Evolutionary conservation across 2,329 filamentous ascomycete genomes (phyloP), one percentile per base, ranked within the genome.

Genomic region (Fusarium sp.): DNA sequence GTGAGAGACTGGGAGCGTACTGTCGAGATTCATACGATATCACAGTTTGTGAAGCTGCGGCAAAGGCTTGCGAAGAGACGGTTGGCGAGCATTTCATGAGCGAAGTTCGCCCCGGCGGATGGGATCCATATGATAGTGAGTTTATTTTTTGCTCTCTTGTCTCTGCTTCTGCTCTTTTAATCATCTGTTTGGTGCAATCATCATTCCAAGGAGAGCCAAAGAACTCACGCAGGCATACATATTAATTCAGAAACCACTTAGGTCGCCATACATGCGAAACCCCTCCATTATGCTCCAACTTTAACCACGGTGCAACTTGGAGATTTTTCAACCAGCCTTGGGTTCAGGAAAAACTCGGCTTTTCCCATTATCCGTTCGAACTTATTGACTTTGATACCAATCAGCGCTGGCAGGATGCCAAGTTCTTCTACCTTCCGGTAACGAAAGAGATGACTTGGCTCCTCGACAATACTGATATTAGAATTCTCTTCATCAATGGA

Each of bases 121-220:
- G 56, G 57, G 34, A 59, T 22, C 57, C 57, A 1, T 55, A 54
- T 15, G 57, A 59, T 24, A 54, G 57, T 59, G 3, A 34, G 56
- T 40, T 22, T 22, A 10, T 14, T 15, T n/a, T 10, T 10, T 31
- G 10, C 13, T 6, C 28, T n/a, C 8, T 21, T 47, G 7, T 4
- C n/a, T 34, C 14, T 36, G 6, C 15, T 21, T 31, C 28, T 14
- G 19, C 19, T 19, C 19, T 19, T 19, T 19, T 19, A 19, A 19
- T 19, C 19, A 19, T 19, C 19, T 19, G 19, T 19, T 19, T 19
- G 19, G 19, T 19, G 4, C 28, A 13, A 31, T 10, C 28, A 4
- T 10, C 2, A 13, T 13, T 5, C 10, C 28, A 31, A 31, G 28
- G 10, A 11, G 5, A 13, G 4, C 3, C 10, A 13, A 31, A 31